Base-by-base conservation (phyloP, 495 filamentous ascomycete genomes). In the Aspergillus egyptiacus region DNA sequence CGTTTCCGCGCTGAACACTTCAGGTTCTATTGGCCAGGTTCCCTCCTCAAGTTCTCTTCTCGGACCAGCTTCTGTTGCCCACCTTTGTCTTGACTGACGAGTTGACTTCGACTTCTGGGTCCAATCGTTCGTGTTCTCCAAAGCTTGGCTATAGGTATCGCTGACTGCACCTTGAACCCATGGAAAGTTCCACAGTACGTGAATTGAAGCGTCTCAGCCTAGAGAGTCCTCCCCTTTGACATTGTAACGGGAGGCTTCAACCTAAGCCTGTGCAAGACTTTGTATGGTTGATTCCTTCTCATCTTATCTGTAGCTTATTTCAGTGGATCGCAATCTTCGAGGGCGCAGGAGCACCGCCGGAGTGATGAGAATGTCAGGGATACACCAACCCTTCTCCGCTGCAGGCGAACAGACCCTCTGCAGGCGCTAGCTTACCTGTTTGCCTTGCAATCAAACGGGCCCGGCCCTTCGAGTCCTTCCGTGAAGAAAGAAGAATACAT, bases 361-460 rank as follows among this genome's bases (percentile, higher is more conserved):
- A 28, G 10, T 36, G 15, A 11, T 19, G 1, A 19, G 24, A 43
- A 50, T 43, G 23, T 28, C 31, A 36, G 32, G 30, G 31, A 36
- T 36, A 38, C 10, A 30, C 19, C 33, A 15, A 45, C 27, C 7
- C 24, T 37, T 44, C 45, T 24, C 27, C 19, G 17, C 46, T 57
- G 50, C 46, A 54, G 31, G 55, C 39, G 55, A 48, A 57, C 50
- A 50, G 50, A 23, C 50, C 50, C 38, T 50, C 50, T 50, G 55
- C 55, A 53, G 36, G 35, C n/a, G 25, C 32, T 23, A 43, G 30
- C 11, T 30, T 45, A 46, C 45, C 46, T 50, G 46, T 13, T 39
- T 37, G 17, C 32, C 41, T 49, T 49, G 50, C 50, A 33, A 25
- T 33, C 35, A 40, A 24, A 20, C 24, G 24, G 35, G 41, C 27